Evolutionary conservation across 164 flowering plant species (phyloP).

Genomic region (Aristolochia californica): DNA sequence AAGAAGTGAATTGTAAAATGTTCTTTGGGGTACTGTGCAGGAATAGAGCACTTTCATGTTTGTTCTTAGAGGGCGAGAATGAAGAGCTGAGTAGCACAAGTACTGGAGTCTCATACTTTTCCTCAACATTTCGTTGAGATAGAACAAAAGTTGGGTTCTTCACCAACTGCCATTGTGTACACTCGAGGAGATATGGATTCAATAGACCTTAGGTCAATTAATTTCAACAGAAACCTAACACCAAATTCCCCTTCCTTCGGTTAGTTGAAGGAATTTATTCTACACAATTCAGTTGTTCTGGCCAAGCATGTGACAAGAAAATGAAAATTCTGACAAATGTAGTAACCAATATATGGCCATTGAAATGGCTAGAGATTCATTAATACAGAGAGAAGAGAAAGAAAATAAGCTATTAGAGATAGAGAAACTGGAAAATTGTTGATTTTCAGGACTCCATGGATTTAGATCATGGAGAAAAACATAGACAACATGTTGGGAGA

Average conservation of each 20-base stretch:
- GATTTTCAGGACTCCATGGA: too few species aligned
- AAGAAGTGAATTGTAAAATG: neutral
- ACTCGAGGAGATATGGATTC: constrained; percentile 43
- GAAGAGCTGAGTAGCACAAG: constrained; percentile 65
- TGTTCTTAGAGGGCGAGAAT: constrained; percentile 69
- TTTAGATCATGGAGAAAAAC: too few species aligned
- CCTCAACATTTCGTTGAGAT: constrained; percentile 66
- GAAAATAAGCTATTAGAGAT: constrained; percentile 51
- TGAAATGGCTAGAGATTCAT: constrained; percentile 67
- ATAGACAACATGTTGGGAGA: too few species aligned
- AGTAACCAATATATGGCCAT: constrained; percentile 62
- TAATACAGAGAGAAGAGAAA: constrained; percentile 63
- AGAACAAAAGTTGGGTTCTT: constrained; percentile 57
- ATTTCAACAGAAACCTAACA: constrained; percentile 44
- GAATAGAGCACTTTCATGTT: constrained; percentile 70
- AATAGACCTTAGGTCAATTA: constrained; percentile 43
- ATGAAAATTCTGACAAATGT: constrained; percentile 43
- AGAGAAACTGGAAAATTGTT: constrained; percentile 54
- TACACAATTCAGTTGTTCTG: constrained; percentile 13
- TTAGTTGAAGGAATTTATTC: constrained; percentile 18
- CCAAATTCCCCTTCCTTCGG: constrained; percentile 50
- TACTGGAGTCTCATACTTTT: constrained; percentile 64
- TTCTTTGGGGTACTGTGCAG: constrained; percentile 26
- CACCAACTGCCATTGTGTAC: constrained; percentile 79
- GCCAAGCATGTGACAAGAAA: constrained; percentile 39